Base-by-base conservation (phyloP, 805 yeast species). In the Ogataea haglerorum region DNA sequence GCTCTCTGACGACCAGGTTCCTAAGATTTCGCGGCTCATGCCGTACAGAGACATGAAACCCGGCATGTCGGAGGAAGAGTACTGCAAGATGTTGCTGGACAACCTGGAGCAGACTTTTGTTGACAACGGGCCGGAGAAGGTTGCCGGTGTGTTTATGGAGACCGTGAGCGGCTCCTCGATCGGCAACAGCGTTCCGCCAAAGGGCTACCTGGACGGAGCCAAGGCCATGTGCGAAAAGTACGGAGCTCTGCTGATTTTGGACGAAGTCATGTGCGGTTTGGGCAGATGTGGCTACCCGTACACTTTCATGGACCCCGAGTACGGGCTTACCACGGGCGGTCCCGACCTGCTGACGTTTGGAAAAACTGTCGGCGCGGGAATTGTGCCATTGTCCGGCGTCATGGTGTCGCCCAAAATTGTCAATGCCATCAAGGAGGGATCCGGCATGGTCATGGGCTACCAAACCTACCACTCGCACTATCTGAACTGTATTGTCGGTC, bases 211-310 rank as follows among this genome's bases (percentile, higher is more conserved):
- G 44, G 69, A 67, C 37, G 76, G 73, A 10, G 56, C 68, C 18
- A 59, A 72, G 38, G 67, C 60, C 26, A 52, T 75, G 24, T 70
- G 78, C 52, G 70, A 71, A 57, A 74, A 74, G 52, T 73, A 73
- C 53, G 78, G 72, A 26, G 64, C 70, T 29, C 56, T 74, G 26
- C 58, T 75, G 45, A 59, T 72, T 54, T 60, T 72, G 38, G 80
- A 75, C 46, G 80, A 76, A 58, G 75, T 74, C 23, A 73, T 74
- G 78, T 73, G 76, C 51, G 80, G 80, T 22, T 67, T 73, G 19
- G 79, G 79, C 24, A 67, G 80, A 55, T 58, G 68, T 46, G 78
- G 79, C 30, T 63, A 64, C 25, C 64, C 68, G 33, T 67, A 68
- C 56, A 73, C 77, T 31, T 73, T 32, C 33, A 43, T 42, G 46